Conservation (phyloP, 768 basidiomycete species). For the Termitomyces sp. region DNA sequence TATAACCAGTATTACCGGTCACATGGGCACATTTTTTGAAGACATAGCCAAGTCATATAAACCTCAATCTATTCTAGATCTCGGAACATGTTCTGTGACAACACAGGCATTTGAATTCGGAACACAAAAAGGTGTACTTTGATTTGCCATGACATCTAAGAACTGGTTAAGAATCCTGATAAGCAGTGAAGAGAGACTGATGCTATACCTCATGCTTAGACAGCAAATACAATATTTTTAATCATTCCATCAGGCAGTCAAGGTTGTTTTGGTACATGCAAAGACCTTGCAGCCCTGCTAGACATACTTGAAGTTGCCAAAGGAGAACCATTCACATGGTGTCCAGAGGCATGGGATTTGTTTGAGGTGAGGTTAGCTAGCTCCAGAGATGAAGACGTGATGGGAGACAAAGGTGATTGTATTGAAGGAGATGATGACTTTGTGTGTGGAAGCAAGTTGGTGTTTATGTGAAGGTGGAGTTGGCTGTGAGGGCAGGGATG, state of each 20-base stretch:
- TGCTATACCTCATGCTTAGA: constrained; percentile 11
- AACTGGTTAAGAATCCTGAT: background rate
- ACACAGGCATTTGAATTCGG: constrained; percentile 34
- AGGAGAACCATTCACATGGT: background rate
- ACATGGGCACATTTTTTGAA: too few relatives aligned
- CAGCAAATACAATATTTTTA: constrained; percentile 16
- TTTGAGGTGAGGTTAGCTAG: background rate
- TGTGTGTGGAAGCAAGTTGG: background rate
- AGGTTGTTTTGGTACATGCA: background rate
- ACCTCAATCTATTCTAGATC: too few relatives aligned
- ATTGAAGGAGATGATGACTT: background rate
- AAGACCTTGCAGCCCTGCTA: background rate
- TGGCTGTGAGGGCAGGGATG: background rate
- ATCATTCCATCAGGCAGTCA: background rate
- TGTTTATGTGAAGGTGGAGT: too few relatives aligned
- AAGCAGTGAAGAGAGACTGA: background rate
- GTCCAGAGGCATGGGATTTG: background rate
- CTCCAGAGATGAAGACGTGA: too few relatives aligned
- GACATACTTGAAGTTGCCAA: background rate
- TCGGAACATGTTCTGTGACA: constrained; percentile 40
- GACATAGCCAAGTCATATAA: too few relatives aligned
- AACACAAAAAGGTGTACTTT: constrained; percentile 11
- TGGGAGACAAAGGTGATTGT: background rate
- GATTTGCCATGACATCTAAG: constrained; percentile 12
- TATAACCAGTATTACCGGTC: too few relatives aligned